Evolutionary conservation across 1,284 basidiomycete genomes (phyloP), one percentile per base, ranked within the genome.

Genomic region (Lignosus rhinocerotis): DNA sequence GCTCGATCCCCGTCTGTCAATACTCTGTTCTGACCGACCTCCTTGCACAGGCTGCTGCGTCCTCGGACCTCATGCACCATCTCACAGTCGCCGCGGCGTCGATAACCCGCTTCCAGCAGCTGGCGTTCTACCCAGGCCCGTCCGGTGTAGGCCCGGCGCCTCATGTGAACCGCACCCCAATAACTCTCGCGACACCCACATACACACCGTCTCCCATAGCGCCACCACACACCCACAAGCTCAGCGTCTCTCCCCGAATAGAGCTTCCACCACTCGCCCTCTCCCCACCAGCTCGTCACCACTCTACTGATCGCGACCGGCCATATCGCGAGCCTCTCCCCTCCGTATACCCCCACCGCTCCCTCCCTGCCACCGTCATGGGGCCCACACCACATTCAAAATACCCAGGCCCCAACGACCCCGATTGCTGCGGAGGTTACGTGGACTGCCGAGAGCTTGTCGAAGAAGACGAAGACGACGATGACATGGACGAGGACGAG

Each of bases 41-140:
- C 51, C 44, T 11, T 42, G 36, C 45, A 21, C 63, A 84, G 83
- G 75, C 75, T 19, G 72, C 79, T 51, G 80, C 79, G 14, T 82
- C 83, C 10, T 71, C 78, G 47, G 80, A 84, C 50, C 72, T 85
- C 31, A 73, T 82, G 75, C 76, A 79, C 33, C 74, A 77, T 56
- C 75, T 86, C 44, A 70, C 75, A 8, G 69, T 75, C 31, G 76
- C 80, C 2, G 75, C 77, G 4, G 71, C 74, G 16, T 80, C 82
- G 25, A 69, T 86, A 41, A 69, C 75, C 39, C 80, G 75, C 53
- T 75, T 73, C 64, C 70, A 71, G 59, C 65, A 67, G 53, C 62
- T 70, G 45, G 67, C 70, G 7, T 67, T 71, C 62, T 65, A 64
- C 47, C 68, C 69, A n/a, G 65, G 65, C 34, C 56, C 54, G 11